Conservation (phyloP, 2,329 filamentous ascomycete species). For the Beauveria scarabaeidicola region DNA sequence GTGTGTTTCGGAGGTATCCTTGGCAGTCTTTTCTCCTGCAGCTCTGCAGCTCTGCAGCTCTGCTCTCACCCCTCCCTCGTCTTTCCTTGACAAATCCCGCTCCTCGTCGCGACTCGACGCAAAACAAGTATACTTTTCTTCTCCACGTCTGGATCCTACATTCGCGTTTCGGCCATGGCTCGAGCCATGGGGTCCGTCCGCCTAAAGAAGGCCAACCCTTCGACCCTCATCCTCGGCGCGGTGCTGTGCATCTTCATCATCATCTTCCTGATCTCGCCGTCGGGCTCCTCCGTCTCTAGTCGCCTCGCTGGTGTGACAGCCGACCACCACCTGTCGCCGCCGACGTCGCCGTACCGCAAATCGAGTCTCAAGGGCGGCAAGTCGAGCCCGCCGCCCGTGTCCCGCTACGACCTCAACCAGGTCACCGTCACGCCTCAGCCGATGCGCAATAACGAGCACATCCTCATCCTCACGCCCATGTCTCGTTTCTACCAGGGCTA, state of each 20-base stretch:
- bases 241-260: slow-evolving; percentile 66
- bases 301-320: slow-evolving; percentile 37
- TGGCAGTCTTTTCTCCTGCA: neutral
- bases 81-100: neutral
- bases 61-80: neutral
- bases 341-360: slow-evolving; percentile 36
- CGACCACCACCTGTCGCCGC: slow-evolving; percentile 35
- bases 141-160: too few relatives aligned
- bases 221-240: slow-evolving; percentile 63
- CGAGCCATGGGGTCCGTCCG: slow-evolving; percentile 56
- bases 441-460: slow-evolving; percentile 68
- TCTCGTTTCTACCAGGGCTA: slow-evolving; percentile 89
- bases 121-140: neutral
- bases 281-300: slow-evolving; percentile 36
- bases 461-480: slow-evolving; percentile 89
- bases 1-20: neutral
- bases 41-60: neutral
- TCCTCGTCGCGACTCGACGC: neutral
- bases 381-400: slow-evolving; percentile 64
- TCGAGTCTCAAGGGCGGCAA: slow-evolving; percentile 25
- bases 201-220: slow-evolving; percentile 71
- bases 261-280: slow-evolving; percentile 50
- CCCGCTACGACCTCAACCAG: slow-evolving; percentile 92
- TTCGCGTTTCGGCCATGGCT: slow-evolving; percentile 34
- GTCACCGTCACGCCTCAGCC: slow-evolving; percentile 75